phyloP scores from a whole-genome alignment of 176 grass and related monocot species.

The Eleusine indica region DNA sequence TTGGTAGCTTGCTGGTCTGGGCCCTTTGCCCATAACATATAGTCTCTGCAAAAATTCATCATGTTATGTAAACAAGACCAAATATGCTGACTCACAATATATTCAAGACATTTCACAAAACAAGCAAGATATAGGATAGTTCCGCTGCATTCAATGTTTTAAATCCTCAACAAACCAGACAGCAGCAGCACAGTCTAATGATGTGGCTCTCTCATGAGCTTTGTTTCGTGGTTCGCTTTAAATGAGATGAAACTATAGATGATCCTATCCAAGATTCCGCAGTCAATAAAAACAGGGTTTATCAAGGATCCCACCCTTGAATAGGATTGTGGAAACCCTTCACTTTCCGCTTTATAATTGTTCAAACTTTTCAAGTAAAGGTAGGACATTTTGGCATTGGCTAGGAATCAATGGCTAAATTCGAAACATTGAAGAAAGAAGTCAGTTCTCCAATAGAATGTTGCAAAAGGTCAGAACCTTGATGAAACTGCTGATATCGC shows the following conservation, averaged over 20 bases:
- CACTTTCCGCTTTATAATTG: background rate
- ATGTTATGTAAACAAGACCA: background rate
- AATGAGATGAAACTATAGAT: background rate
- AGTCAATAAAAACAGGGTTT: background rate
- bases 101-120: background rate
- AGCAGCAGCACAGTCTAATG: background rate
- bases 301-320: background rate
- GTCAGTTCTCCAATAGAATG: background rate
- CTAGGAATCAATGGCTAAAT: background rate
- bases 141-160: background rate
- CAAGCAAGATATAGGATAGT: background rate
- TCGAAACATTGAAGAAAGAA: background rate
- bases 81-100: background rate
- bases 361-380: background rate
- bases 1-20: too few species aligned
- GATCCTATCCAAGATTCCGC: background rate
- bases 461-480: background rate
- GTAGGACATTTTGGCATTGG: background rate
- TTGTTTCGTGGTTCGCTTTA: background rate
- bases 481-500: background rate
- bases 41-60: background rate
- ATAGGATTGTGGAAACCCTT: background rate
- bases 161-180: background rate
- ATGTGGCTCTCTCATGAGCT: background rate
- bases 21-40: too few species aligned